Conservation (phyloP, 371 early-diverging fungal species). For the Mucor ambiguus region DNA sequence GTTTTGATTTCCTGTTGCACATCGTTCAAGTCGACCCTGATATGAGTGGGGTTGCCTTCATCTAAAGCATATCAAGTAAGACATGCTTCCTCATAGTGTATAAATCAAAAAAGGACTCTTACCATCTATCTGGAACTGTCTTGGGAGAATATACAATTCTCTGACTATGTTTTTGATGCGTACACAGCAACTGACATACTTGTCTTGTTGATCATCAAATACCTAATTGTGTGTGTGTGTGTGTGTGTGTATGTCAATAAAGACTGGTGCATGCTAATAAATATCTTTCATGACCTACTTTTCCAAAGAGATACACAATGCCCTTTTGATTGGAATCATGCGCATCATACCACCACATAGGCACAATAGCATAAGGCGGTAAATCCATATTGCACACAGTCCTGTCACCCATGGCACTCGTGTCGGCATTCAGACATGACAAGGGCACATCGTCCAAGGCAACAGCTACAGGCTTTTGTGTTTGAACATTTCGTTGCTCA, state of each 20-base stretch:
- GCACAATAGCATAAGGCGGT: not conserved
- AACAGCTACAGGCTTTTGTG: not conserved
- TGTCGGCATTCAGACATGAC: constrained; percentile 30
- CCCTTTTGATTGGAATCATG: constrained; percentile 72
- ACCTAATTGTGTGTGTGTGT: not conserved
- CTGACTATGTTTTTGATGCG: constrained; percentile 78
- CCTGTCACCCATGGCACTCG: constrained; percentile 34
- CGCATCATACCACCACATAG: constrained; percentile 93
- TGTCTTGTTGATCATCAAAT: constrained; percentile 28
- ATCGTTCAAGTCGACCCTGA: constrained; percentile 61
- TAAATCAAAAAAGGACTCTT: not conserved
- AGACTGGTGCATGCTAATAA: not conserved
- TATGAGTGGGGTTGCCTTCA: constrained; percentile 53
- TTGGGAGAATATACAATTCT: constrained; percentile 87
- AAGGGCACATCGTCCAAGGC: not conserved
- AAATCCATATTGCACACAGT: not conserved
- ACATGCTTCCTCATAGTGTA: too few species aligned
- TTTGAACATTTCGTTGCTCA: not conserved
- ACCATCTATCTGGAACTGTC: constrained; percentile 56
- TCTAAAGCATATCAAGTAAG: constrained; percentile 22
- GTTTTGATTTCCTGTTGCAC: constrained; percentile 78
- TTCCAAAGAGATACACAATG: constrained; percentile 87
- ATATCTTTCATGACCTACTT: constrained; percentile 37
- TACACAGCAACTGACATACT: constrained; percentile 80
- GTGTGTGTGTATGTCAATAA: too few species aligned